Conservation (phyloP, 352 stramenopile genomes). For the Globisporangium cederbergense region DNA sequence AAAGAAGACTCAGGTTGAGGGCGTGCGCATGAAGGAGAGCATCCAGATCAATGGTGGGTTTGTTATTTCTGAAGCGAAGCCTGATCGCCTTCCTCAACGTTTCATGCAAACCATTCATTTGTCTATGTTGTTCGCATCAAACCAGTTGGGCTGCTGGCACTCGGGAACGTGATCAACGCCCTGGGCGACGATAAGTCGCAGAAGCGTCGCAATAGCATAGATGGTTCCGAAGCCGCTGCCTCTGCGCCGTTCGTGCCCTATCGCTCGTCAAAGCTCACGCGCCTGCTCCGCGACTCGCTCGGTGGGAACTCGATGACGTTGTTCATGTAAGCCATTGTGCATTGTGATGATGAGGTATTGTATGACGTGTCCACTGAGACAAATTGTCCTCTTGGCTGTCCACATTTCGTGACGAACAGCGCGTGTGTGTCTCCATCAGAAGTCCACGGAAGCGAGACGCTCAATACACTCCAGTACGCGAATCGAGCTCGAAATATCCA, state of each 20-base stretch:
- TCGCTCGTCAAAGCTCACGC: slow-evolving; percentile 49
- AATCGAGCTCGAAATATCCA: slow-evolving; percentile 72
- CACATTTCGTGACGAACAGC: slow-evolving; percentile 20
- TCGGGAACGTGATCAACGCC: slow-evolving; percentile 59
- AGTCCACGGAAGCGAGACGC: slow-evolving; percentile 50
- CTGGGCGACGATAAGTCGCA: slow-evolving; percentile 36
- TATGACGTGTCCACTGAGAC: not conserved
- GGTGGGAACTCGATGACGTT: slow-evolving; percentile 56
- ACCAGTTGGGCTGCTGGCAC: slow-evolving; percentile 38
- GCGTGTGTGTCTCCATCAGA: slow-evolving; percentile 60
- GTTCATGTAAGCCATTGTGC: slow-evolving; percentile 41
- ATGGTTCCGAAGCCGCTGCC: slow-evolving; percentile 4
- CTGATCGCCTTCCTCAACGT: not conserved
- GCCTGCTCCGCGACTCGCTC: slow-evolving; percentile 47
- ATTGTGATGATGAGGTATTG: not conserved
- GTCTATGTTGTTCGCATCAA: not conserved
- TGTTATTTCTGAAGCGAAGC: not conserved
- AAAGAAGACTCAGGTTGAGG: slow-evolving; percentile 58
- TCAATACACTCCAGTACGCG: slow-evolving; percentile 71
- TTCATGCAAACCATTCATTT: not conserved
- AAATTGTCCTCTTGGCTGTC: not conserved
- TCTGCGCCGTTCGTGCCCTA: slow-evolving; percentile 35
- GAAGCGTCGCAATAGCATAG: slow-evolving; percentile 22
- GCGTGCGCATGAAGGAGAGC: slow-evolving; percentile 41
- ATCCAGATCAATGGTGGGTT: slow-evolving; percentile 55